phyloP scores from a whole-genome alignment of 768 basidiomycete species.

The Holtermannia corniformis region DNA sequence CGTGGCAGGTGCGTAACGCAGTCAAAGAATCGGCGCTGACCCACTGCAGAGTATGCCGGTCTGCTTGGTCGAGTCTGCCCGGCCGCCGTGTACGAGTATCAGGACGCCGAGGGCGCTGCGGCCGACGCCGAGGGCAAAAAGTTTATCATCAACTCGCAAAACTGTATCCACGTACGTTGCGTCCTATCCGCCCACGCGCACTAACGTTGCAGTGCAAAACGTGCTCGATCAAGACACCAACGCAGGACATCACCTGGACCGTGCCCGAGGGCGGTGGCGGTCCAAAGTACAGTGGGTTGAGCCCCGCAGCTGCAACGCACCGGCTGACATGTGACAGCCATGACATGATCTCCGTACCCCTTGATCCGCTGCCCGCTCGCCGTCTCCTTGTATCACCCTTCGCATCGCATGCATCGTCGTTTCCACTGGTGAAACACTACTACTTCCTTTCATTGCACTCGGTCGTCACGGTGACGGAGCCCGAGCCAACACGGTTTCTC shows the following conservation, averaged over 20 bases:
- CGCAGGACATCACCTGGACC: slow-evolving; percentile 88
- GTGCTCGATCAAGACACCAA: slow-evolving; percentile 89
- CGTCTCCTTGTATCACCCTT: slow-evolving; percentile 9
- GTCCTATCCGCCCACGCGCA: slow-evolving; percentile 1
- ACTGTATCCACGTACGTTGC: slow-evolving; percentile 38
- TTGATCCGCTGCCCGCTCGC: not conserved
- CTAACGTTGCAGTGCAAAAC: slow-evolving; percentile 63
- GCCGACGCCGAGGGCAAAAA: slow-evolving; percentile 68
- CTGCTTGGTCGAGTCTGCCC: slow-evolving; percentile 84
- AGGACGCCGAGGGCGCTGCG: slow-evolving; percentile 54
- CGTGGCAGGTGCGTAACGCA: slow-evolving; percentile 28
- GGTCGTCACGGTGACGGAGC: not conserved
- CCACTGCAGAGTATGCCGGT: slow-evolving; percentile 67
- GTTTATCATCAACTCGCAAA: slow-evolving; percentile 89
- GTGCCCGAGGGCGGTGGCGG: slow-evolving; percentile 96
- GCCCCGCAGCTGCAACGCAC: not conserved
- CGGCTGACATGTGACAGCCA: not conserved
- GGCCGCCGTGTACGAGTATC: slow-evolving; percentile 94
- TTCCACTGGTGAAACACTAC: not conserved
- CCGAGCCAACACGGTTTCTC: not conserved
- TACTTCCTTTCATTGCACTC: not conserved
- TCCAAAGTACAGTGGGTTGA: slow-evolving; percentile 76
- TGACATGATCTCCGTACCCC: not conserved
- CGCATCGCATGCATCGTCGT: slow-evolving; percentile 7
- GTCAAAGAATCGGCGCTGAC: not conserved